Evolutionary conservation across 805 yeast genomes (phyloP), one percentile per base, ranked within the genome.

Genomic region (Wickerhamomyces mucosus): DNA sequence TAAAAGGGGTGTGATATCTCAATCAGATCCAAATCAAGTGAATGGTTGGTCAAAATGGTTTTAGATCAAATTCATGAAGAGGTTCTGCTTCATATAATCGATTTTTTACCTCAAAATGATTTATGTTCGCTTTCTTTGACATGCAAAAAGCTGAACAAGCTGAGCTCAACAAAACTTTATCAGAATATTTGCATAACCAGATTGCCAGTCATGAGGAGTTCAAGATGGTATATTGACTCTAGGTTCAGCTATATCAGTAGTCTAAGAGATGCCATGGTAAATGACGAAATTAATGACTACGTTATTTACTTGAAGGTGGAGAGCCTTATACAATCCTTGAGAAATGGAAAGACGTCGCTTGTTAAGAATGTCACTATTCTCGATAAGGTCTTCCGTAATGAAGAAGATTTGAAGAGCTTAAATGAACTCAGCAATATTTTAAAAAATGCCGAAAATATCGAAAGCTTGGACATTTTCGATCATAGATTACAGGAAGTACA

Each of bases 161-260:
- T n/a, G n/a, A n/a, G n/a, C n/a, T n/a, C n/a, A n/a, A n/a, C n/a
- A n/a, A 37, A 42, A n/a, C 44, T 72, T 8, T 68, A 69, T 44
- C 41, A 36, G 17, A 56, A 40, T 6, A 39, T 72, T 9, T 42
- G 56, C 15, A 51, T 71, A 21, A 48, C 61, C 12, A 45, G 45
- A 29, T 40, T 59, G 6, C 58, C 68, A 1, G 39, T 53, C 1
- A 21, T 65, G 4, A 33, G 54, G 13, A 34, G 48, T 3, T 33
- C 34, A 2, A 15, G 34, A 7, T 54, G 61, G 50, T 62, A 48
- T 32, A 28, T 56, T 4, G 67, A 61, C 14, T 42, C 60, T 1
- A 42, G 43, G 4, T 54, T 39, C 29, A 63, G 74, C 1, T 55
- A 58, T 29, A 33, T 71, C 4, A 57, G 67, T 13, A 64, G 65